phyloP scores from a whole-genome alignment of 169 alveolate genomes.

The Eimeria maxima region DNA sequence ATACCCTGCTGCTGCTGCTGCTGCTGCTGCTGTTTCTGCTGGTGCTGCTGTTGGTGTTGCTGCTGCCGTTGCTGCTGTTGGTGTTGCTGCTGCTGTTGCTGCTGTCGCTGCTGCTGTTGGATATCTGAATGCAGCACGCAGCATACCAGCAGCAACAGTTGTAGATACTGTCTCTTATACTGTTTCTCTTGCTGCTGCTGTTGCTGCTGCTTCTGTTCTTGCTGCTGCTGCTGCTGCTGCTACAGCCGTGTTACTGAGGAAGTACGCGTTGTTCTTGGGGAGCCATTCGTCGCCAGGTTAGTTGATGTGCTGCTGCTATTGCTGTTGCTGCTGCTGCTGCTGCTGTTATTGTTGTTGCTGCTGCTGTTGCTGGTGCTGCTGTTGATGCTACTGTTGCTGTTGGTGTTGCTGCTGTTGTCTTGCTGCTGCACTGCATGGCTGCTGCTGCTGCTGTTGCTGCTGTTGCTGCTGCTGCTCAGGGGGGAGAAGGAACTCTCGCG shows the following conservation, averaged over 20 bases:
- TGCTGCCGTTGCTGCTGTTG: constrained; percentile 36
- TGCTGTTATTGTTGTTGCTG: too few species aligned
- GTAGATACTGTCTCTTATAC: background rate
- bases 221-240: constrained; percentile 38
- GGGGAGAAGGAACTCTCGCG: too few species aligned
- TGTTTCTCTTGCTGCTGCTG: background rate
- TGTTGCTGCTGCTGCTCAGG: too few species aligned
- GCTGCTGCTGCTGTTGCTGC: too few species aligned
- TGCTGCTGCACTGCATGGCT: too few species aligned
- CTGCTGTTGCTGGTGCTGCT: too few species aligned
- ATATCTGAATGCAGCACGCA: background rate
- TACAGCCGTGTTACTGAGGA: constrained; percentile 65
- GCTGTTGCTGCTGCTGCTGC: too few species aligned
- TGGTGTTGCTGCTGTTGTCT: too few species aligned
- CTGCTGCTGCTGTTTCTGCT: constrained; percentile 16
- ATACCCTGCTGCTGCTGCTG: background rate
- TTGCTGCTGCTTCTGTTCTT: background rate
- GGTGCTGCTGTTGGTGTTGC: background rate
- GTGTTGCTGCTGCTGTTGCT: background rate
- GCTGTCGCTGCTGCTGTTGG: background rate
- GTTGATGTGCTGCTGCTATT: constrained; percentile 4
- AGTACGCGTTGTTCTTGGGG: constrained; percentile 74
- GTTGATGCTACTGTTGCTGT: too few species aligned
- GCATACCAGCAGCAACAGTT: background rate
- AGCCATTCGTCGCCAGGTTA: constrained; percentile 39